Evolutionary conservation across 2,329 filamentous ascomycete species (phyloP), one percentile per base, ranked within the genome.

Genomic region (Cordyceps javanica): DNA sequence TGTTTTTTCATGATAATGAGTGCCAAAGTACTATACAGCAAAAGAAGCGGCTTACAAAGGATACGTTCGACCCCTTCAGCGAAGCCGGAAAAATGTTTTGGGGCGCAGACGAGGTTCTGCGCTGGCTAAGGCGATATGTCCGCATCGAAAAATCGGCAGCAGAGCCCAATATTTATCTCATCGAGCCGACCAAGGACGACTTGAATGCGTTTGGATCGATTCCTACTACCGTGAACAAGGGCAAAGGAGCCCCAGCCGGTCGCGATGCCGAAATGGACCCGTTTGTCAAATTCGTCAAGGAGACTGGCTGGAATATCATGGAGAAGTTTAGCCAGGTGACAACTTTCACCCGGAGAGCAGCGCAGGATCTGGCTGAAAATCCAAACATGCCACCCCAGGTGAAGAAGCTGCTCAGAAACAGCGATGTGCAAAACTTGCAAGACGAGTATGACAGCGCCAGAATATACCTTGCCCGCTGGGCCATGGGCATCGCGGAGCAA

Each of bases 251-350:
- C 2, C 62, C 75, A 16, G 75, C 75, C 57, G 64, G 71, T 42
- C 68, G 77, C 59, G 89, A 93, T 65, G 89, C 84, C 2, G 82
- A 85, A 51, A 95, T 96, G 90, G 93, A 99, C 67, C 92, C 93
- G 0, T 84, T 99, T 50, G 90, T 90, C 63, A 97, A 96, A 71
- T 90, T 92, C 46, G 80, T 97, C 63, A 97, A 97, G 70, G 92
- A 97, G 70, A 91, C 93, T 0, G 85, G 92, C 34, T 99, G 94
- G 94, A 97, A 90, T 63, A 86, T 99, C 58, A 83, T 99, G 75
- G 94, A 99, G 72, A 94, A 95, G 71, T 89, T 99, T 67, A 96
- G 91, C 74, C 94, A 96, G 70, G 94, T 99, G 48, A 99, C 94
- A 1, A 97, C 91, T 0, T 97, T 99, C 67, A 97, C 94, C 0